A percentile compares a stretch with the other conserved stretches of the same genome.
These are phyloP conservation scores for Calonectria multiphialidica DNA, from an alignment of 2,329 filamentous ascomycete genomes.

Conservation along the genomic window DNA sequence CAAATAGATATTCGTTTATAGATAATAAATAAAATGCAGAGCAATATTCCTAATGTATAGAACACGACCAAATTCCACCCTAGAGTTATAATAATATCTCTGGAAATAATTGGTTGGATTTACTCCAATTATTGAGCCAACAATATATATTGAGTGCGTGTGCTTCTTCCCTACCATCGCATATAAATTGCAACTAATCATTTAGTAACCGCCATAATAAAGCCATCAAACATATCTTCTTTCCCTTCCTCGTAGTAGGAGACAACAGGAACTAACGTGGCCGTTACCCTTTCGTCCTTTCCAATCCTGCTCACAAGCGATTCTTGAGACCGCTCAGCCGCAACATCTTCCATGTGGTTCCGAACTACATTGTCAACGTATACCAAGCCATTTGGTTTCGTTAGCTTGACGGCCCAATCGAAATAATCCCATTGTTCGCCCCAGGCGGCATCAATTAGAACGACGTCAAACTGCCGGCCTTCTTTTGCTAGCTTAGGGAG, in stretches of 20 bases:
- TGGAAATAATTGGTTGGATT: neutral
- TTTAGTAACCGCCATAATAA: neutral
- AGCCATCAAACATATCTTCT: neutral
- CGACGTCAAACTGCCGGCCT: conserved; percentile 59
- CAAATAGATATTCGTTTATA: rapidly evolving
- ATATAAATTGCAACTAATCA: neutral
- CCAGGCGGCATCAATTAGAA: conserved; percentile 67
- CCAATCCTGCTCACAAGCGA: conserved; percentile 37
- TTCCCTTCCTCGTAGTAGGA: neutral
- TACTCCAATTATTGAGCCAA: neutral
- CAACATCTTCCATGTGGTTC: neutral
- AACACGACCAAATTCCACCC: too few species aligned
- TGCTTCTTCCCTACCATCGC: neutral
- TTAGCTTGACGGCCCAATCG: conserved; percentile 56
- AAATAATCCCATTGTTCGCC: conserved; percentile 63
- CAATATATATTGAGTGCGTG: neutral
- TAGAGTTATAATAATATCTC: neutral
- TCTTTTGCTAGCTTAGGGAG: conserved; percentile 54
- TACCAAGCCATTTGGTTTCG: conserved; percentile 53
- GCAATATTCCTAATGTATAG: too few species aligned
- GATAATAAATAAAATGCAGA: too few species aligned
- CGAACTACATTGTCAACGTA: conserved; percentile 65
- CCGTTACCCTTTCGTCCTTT: conserved; percentile 38
- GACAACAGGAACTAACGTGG: conserved; percentile 36
- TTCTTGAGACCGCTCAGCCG: conserved; percentile 7